A percentile compares a stretch with the other conserved stretches of the same genome.
Evolutionary conservation across 768 basidiomycete species (phyloP).

Genomic region (Roridomyces roridus): DNA sequence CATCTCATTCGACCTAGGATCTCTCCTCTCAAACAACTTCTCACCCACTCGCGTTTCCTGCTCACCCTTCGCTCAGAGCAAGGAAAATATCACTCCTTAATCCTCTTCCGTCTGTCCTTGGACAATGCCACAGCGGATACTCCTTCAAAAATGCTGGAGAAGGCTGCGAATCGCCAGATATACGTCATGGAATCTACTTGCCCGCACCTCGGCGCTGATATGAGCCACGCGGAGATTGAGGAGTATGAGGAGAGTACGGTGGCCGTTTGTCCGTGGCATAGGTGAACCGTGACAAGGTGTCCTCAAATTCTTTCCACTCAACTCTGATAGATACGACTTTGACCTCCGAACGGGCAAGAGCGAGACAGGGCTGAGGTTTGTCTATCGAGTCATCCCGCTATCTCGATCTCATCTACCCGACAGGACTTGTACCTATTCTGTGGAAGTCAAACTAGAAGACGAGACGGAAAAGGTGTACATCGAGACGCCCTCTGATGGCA

Average conservation of each 20-base stretch:
- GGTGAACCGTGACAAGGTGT: too few species aligned
- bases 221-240: slow-evolving; percentile 84
- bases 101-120: slow-evolving; percentile 65
- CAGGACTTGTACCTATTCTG: slow-evolving; percentile 68
- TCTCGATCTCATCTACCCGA: too few species aligned
- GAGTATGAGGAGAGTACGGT: slow-evolving; percentile 64
- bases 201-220: slow-evolving; percentile 81
- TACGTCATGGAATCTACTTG: slow-evolving; percentile 85
- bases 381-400: too few species aligned
- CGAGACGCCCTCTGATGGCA: slow-evolving; percentile 59
- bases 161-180: slow-evolving; percentile 44
- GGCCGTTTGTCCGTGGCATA: slow-evolving; percentile 80
- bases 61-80: slow-evolving; percentile 65
- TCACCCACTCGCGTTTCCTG: slow-evolving; percentile 65
- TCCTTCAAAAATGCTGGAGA: slow-evolving; percentile 14
- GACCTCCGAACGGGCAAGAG: slow-evolving; percentile 73
- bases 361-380: slow-evolving; percentile 58
- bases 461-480: slow-evolving; percentile 60
- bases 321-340: slow-evolving; percentile 81
- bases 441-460: slow-evolving; percentile 53
- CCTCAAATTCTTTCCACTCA: too few species aligned
- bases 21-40: slow-evolving; percentile 46
- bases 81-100: slow-evolving; percentile 64
- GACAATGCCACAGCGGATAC: not conserved
- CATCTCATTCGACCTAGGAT: slow-evolving; percentile 38